phyloP scores from a whole-genome alignment of 2,329 filamentous ascomycete species.

The Colletotrichum plurivorum region DNA sequence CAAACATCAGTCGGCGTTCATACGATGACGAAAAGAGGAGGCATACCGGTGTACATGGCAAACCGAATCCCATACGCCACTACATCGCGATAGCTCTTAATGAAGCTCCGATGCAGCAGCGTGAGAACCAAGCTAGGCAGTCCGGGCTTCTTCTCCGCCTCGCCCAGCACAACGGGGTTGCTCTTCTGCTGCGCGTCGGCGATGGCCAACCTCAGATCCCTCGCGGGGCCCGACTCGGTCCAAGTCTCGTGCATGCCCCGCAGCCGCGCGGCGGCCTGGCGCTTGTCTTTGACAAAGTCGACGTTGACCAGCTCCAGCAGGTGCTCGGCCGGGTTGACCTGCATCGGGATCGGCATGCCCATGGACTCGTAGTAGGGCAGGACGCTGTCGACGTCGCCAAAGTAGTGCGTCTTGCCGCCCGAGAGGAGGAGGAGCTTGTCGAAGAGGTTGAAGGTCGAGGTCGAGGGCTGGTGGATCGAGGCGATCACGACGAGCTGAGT shows the following conservation, averaged over 20 bases:
- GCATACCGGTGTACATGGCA: conserved; percentile 75
- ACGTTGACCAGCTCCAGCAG: conserved; percentile 84
- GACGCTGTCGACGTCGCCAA: conserved; percentile 72
- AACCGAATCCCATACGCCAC: conserved; percentile 87
- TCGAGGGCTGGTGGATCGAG: conserved; percentile 89
- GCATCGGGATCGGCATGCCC: conserved; percentile 74
- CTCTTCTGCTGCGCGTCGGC: conserved; percentile 41
- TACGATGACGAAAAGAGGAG: background rate
- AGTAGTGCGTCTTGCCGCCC: conserved; percentile 79
- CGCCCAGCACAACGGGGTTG: conserved; percentile 45
- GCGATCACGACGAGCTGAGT: conserved; percentile 81
- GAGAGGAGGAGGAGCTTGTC: conserved; percentile 85
- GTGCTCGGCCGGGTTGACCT: conserved; percentile 86
- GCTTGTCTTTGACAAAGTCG: conserved; percentile 74
- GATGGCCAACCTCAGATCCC: conserved; percentile 29
- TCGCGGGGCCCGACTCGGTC: conserved; percentile 58
- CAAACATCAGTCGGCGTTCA: too few relatives aligned
- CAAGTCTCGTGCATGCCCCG: conserved; percentile 69
- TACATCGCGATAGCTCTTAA: conserved; percentile 88
- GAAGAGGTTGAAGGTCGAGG: conserved; percentile 83
- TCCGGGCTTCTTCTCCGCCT: conserved; percentile 57
- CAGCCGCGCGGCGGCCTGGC: conserved; percentile 63
- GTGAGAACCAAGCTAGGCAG: conserved; percentile 68
- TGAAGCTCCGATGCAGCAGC: conserved; percentile 82
- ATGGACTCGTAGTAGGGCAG: conserved; percentile 74